These are phyloP conservation scores for Collybia sordida DNA, from an alignment of 768 basidiomycete species.

Conservation along the genomic window DNA sequence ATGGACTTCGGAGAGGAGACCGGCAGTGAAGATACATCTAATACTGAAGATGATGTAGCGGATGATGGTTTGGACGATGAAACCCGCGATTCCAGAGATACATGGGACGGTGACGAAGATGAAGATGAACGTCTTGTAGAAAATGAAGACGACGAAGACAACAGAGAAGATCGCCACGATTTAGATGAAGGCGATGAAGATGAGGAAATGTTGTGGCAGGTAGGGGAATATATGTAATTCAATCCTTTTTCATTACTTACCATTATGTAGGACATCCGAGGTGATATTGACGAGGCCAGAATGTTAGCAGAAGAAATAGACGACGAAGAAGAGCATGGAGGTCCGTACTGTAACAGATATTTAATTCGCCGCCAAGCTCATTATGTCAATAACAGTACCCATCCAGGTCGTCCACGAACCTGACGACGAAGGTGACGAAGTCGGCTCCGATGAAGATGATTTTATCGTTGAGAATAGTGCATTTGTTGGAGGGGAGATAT, in stretches of 20 bases:
- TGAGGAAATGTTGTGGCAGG: slow-evolving; percentile 62
- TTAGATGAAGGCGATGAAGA: slow-evolving; percentile 54
- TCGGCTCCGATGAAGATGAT: slow-evolving; percentile 68
- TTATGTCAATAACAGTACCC: slow-evolving; percentile 25
- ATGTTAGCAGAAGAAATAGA: slow-evolving; percentile 51
- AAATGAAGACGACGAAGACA: slow-evolving; percentile 49
- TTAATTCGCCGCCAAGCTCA: slow-evolving; percentile 4
- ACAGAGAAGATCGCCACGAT: slow-evolving; percentile 34
- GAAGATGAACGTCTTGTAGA: slow-evolving; percentile 65
- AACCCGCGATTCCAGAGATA: slow-evolving; percentile 55
- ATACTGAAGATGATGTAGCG: slow-evolving; percentile 67
- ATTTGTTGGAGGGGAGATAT: slow-evolving; percentile 46
- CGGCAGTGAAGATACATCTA: slow-evolving; percentile 79
- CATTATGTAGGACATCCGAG: slow-evolving; percentile 49
- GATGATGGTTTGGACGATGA: slow-evolving; percentile 65
- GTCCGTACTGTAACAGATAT: slow-evolving; percentile 25
- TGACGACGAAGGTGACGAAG: slow-evolving; percentile 60
- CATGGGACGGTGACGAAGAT: slow-evolving; percentile 69
- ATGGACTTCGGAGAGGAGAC: slow-evolving; percentile 87
- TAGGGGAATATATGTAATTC: slow-evolving; percentile 21
- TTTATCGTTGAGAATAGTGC: slow-evolving; percentile 38
- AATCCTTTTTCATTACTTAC: background rate
- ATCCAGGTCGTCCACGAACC: slow-evolving; percentile 64
- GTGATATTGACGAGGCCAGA: slow-evolving; percentile 41
- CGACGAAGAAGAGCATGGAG: slow-evolving; percentile 63